Conservation (phyloP, 1,139 yeast species). For the Nadsonia commutata region DNA sequence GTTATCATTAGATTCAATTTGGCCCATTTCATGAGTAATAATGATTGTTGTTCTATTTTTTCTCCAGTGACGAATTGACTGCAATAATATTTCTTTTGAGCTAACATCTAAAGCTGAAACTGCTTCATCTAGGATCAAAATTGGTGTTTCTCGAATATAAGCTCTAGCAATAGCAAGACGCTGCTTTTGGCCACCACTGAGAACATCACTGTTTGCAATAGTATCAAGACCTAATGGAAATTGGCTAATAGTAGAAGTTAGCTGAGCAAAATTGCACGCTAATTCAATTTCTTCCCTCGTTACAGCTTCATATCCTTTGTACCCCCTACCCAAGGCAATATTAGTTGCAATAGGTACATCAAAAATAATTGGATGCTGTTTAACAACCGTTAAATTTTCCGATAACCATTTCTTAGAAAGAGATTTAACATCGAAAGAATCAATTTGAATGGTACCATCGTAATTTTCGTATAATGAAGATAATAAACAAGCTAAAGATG, state of each 20-base stretch:
- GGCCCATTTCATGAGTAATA: conserved; percentile 61
- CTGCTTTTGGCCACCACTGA: conserved; percentile 93
- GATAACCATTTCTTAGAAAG: conserved; percentile 40
- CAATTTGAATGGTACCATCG: conserved; percentile 40
- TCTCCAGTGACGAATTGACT: conserved; percentile 46
- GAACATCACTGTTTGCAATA: conserved; percentile 22
- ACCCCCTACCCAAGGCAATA: conserved; percentile 33
- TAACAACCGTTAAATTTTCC: conserved; percentile 54
- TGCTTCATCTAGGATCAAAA: conserved; percentile 74
- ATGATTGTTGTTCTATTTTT: conserved; percentile 57
- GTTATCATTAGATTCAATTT: conserved; percentile 39
- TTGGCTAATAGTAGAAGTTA: conserved; percentile 18
- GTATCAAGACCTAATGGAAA: conserved; percentile 45
- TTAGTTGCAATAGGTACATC: conserved; percentile 51
- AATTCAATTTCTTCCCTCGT: conserved; percentile 22
- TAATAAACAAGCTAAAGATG: conserved; percentile 56
- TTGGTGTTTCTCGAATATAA: conserved; percentile 49
- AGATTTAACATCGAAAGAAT: conserved; percentile 32
- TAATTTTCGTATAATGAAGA: conserved; percentile 39
- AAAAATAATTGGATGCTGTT: conserved; percentile 55
- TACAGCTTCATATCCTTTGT: conserved; percentile 14
- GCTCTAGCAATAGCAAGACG: conserved; percentile 77
- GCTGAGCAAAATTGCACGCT: conserved; percentile 39
- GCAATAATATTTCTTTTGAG: conserved; percentile 32
- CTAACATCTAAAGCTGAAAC: conserved; percentile 60